Evolutionary conservation across 2,329 filamentous ascomycete genomes (phyloP).

Genomic region (Fusarium pseudoanthophilum): DNA sequence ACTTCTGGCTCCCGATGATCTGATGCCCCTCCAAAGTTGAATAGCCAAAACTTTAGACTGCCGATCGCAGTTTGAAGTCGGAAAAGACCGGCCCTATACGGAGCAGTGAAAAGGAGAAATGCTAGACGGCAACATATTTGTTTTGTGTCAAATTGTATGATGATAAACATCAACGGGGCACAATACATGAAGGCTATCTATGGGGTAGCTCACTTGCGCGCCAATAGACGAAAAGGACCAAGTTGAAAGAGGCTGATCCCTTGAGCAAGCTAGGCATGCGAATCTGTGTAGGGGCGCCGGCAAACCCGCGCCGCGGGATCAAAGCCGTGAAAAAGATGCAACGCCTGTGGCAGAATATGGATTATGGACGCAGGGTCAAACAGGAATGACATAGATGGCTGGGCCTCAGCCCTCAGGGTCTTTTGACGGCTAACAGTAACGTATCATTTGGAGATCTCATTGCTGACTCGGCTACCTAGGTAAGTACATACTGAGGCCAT

Average conservation of each 20-base stretch:
- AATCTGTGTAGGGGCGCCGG: constrained; percentile 11
- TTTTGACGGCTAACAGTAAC: constrained; percentile 25
- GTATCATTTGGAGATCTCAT: constrained; percentile 32
- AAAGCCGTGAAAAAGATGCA: neutral
- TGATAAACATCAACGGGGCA: neutral
- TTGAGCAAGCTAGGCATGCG: constrained; percentile 6
- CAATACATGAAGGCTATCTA: neutral
- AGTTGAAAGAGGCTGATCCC: constrained; percentile 16
- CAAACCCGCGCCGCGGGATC: neutral
- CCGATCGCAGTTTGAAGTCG: constrained; percentile 12
- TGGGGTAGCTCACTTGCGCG: constrained; percentile 20
- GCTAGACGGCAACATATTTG: constrained; percentile 15
- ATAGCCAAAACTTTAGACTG: neutral
- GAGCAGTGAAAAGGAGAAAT: neutral
- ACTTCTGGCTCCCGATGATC: neutral
- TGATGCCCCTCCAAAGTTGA: neutral
- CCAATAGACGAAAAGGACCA: constrained; percentile 22
- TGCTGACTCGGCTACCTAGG: constrained; percentile 18
- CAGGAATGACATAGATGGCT: constrained; percentile 26
- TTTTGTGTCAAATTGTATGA: constrained; percentile 16
- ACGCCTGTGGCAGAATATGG: neutral
- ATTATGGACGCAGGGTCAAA: constrained; percentile 5
- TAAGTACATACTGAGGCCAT: constrained; percentile 9
- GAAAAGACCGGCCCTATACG: neutral
- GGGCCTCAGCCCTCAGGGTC: constrained; percentile 31